Evolutionary conservation across 2,329 filamentous ascomycete species (phyloP).

Genomic region (Leptodontidium sp.): DNA sequence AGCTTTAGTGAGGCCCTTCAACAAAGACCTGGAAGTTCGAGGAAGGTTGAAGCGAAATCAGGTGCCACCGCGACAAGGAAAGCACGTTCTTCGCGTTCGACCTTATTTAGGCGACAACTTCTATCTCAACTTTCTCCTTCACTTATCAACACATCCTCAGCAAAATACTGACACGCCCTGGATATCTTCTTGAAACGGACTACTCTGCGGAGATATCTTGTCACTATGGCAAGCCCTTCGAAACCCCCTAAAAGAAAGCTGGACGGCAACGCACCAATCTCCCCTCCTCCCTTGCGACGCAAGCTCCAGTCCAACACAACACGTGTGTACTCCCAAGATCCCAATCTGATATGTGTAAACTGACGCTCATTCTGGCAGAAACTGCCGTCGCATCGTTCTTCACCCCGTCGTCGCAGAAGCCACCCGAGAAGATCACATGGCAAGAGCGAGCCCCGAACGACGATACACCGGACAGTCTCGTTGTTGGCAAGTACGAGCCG

Average conservation of each 20-base stretch:
- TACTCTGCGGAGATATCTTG: constrained; percentile 1
- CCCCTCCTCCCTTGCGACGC: constrained; percentile 46
- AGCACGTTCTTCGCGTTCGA: constrained; percentile 17
- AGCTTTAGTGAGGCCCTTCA: too few species aligned
- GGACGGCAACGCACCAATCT: constrained; percentile 39
- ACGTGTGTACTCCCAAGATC: constrained; percentile 36
- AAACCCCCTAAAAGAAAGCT: constrained; percentile 42
- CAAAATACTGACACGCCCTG: background rate
- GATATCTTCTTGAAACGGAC: background rate
- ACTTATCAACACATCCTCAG: background rate
- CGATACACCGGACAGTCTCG: constrained; percentile 63
- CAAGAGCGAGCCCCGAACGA: constrained; percentile 64
- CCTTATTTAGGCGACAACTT: background rate
- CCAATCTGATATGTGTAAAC: background rate
- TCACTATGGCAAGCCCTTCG: constrained; percentile 37
- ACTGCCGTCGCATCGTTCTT: constrained; percentile 85
- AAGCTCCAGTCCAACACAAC: constrained; percentile 49
- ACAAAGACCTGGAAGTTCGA: background rate
- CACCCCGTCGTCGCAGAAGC: constrained; percentile 84
- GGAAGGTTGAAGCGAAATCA: background rate
- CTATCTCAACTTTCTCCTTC: background rate
- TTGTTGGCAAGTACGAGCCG: constrained; percentile 76
- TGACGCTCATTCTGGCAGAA: constrained; percentile 55
- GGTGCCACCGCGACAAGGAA: background rate
- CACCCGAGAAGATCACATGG: constrained; percentile 79